phyloP scores from a whole-genome alignment of 257 asterid species.

The Jasminum sambac region DNA sequence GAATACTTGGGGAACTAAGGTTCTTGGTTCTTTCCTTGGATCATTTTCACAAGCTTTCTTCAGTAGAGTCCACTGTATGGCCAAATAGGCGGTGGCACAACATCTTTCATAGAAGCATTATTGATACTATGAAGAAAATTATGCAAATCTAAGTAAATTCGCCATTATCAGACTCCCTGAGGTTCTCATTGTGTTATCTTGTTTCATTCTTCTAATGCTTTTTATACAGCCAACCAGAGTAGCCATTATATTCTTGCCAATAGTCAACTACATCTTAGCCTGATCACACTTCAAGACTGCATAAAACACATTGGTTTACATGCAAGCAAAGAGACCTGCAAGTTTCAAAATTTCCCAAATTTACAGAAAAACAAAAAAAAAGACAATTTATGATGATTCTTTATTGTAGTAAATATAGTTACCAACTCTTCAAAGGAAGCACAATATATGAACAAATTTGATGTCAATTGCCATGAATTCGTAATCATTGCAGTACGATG shows the following conservation, averaged over 20 bases:
- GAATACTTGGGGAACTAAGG: slow-evolving; percentile 34
- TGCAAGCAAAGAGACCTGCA: slow-evolving; percentile 9
- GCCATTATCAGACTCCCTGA: slow-evolving; percentile 57
- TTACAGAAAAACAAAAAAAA: slow-evolving; percentile 32
- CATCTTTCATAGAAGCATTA: slow-evolving; percentile 67
- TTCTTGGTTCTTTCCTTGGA: slow-evolving; percentile 73
- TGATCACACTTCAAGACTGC: slow-evolving; percentile 41
- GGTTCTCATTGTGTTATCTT: slow-evolving; percentile 54
- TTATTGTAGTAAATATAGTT: not conserved
- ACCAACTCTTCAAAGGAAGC: too few species aligned
- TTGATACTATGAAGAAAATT: slow-evolving; percentile 63
- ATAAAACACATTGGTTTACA: slow-evolving; percentile 26
- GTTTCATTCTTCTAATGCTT: slow-evolving; percentile 50
- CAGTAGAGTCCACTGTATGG: slow-evolving; percentile 68
- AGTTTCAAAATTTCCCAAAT: slow-evolving; percentile 16
- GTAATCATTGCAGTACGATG: too few species aligned
- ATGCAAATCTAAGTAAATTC: slow-evolving; percentile 51
- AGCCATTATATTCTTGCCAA: slow-evolving; percentile 59
- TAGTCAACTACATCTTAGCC: slow-evolving; percentile 32
- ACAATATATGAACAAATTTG: too few species aligned
- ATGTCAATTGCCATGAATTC: too few species aligned
- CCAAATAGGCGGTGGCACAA: slow-evolving; percentile 55
- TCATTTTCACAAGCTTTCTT: slow-evolving; percentile 46
- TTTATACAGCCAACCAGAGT: slow-evolving; percentile 58
- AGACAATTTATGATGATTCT: not conserved